A percentile compares a stretch with the other conserved stretches of the same genome.
phyloP scores from a whole-genome alignment of 2,329 filamentous ascomycete genomes.

The Aspergillus carbonarius region DNA sequence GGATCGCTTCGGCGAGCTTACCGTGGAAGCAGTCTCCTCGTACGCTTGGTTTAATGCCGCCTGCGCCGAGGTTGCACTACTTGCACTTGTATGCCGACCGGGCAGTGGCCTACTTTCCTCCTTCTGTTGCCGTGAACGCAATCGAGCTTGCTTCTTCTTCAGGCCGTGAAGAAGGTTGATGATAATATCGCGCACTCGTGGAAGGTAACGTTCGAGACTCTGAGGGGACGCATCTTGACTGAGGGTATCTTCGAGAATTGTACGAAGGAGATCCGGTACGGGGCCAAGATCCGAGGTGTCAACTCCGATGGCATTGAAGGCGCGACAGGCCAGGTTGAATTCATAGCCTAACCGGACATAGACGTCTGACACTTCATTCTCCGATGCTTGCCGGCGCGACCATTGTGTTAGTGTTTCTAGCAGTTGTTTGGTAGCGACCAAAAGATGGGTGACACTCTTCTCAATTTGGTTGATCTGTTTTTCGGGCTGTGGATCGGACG shows the following conservation, averaged over 20 bases:
- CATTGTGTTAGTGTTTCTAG: slow-evolving; percentile 97
- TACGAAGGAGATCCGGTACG: slow-evolving; percentile 84
- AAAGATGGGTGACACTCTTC: slow-evolving; percentile 95
- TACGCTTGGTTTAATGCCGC: slow-evolving; percentile 47
- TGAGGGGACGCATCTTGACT: slow-evolving; percentile 94
- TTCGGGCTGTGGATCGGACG: slow-evolving; percentile 54
- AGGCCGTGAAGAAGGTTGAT: slow-evolving; percentile 94
- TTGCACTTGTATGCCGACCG: slow-evolving; percentile 47
- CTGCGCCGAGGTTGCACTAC: slow-evolving; percentile 47
- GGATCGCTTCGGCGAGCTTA: slow-evolving; percentile 35
- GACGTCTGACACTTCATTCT: slow-evolving; percentile 95
- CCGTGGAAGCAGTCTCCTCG: slow-evolving; percentile 36
- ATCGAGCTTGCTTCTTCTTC: slow-evolving; percentile 93
- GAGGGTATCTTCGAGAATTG: slow-evolving; percentile 90
- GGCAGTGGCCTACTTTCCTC: slow-evolving; percentile 46
- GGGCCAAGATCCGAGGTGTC: slow-evolving; percentile 93
- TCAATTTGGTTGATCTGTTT: slow-evolving; percentile 92
- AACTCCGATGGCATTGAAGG: slow-evolving; percentile 95
- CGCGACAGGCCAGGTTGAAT: slow-evolving; percentile 97
- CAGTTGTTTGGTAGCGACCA: slow-evolving; percentile 96
- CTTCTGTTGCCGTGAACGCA: slow-evolving; percentile 59
- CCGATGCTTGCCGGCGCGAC: slow-evolving; percentile 88
- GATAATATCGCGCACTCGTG: slow-evolving; percentile 95
- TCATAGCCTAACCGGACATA: slow-evolving; percentile 97
- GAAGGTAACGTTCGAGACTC: slow-evolving; percentile 90